Percentiles rank a stretch among this genome's conserved stretches.
Evolutionary conservation across 352 stramenopile species (phyloP).

Genomic region (Phytopythium aichiense): DNA sequence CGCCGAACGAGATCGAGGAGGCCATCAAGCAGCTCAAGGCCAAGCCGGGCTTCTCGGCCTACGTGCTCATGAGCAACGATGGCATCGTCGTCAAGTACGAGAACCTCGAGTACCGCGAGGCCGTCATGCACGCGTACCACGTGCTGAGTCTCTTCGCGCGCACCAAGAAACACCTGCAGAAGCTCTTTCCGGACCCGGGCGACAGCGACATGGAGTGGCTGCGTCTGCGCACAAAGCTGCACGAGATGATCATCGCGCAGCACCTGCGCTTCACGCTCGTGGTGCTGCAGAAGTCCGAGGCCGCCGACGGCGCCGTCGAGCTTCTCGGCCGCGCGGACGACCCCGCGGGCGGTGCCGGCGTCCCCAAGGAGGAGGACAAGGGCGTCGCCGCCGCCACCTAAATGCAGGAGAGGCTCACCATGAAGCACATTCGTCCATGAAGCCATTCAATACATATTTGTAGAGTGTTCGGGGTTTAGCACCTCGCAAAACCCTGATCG

Average conservation of each 20-base stretch:
- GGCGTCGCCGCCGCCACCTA: constrained; percentile 4
- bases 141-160: constrained; percentile 85
- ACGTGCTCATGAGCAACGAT: constrained; percentile 93
- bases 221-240: constrained; percentile 85
- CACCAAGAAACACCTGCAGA: constrained; percentile 79
- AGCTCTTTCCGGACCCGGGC: constrained; percentile 80
- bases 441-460: neutral
- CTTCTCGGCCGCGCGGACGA: neutral
- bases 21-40: constrained; percentile 91
- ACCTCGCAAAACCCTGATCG: neutral
- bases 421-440: neutral
- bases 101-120: constrained; percentile 89
- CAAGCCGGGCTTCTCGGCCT: constrained; percentile 86
- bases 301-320: constrained; percentile 15
- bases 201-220: constrained; percentile 91
- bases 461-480: neutral
- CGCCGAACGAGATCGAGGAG: constrained; percentile 90
- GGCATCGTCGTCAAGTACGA: constrained; percentile 93
- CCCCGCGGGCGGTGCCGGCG: neutral
- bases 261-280: constrained; percentile 87
- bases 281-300: constrained; percentile 68
- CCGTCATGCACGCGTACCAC: constrained; percentile 91
- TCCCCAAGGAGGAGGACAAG: constrained; percentile 8
- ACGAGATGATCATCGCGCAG: constrained; percentile 91
- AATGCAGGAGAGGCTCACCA: neutral